A percentile compares a stretch with the other conserved stretches of the same genome.
phyloP scores from a whole-genome alignment of 768 basidiomycete genomes.

The Collybiopsis confluens region DNA sequence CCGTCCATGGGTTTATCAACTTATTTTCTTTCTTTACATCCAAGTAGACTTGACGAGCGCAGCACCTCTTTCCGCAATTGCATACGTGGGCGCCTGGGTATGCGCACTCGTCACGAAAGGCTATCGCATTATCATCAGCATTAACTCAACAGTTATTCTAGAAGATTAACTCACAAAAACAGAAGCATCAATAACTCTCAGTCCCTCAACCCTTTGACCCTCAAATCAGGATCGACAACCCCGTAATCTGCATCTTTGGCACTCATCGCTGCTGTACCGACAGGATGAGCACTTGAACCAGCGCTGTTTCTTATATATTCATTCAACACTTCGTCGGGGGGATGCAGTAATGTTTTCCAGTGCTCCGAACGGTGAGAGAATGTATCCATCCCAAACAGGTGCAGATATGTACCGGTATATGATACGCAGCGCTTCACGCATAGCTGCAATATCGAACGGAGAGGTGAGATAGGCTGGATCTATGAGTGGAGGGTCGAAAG shows the following conservation, averaged over 20 bases:
- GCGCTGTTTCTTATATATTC: slow-evolving; percentile 9
- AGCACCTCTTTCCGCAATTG: slow-evolving; percentile 6
- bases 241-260: slow-evolving; percentile 13
- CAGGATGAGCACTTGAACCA: slow-evolving; percentile 16
- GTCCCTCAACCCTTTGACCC: slow-evolving; percentile 21
- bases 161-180: slow-evolving; percentile 8
- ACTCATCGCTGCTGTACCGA: slow-evolving; percentile 20
- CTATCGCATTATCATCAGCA: not conserved
- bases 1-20: too few species aligned
- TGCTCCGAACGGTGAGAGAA: slow-evolving; percentile 6
- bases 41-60: slow-evolving; percentile 13
- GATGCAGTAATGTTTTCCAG: not conserved
- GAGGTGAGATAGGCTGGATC: slow-evolving; percentile 36
- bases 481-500: slow-evolving; percentile 38
- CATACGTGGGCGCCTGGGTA: slow-evolving; percentile 2
- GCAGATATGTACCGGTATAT: slow-evolving; percentile 12
- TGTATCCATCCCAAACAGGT: slow-evolving; percentile 13
- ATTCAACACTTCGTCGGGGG: slow-evolving; percentile 16
- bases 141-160: not conserved
- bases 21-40: too few species aligned
- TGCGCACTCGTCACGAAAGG: not conserved
- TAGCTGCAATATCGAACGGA: slow-evolving; percentile 13
- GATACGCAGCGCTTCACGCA: slow-evolving; percentile 15
- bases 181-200: slow-evolving; percentile 26
- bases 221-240: slow-evolving; percentile 22